phyloP scores from a whole-genome alignment of 192 early-diverging fungal species.

The Nowakowskiella sp. region DNA sequence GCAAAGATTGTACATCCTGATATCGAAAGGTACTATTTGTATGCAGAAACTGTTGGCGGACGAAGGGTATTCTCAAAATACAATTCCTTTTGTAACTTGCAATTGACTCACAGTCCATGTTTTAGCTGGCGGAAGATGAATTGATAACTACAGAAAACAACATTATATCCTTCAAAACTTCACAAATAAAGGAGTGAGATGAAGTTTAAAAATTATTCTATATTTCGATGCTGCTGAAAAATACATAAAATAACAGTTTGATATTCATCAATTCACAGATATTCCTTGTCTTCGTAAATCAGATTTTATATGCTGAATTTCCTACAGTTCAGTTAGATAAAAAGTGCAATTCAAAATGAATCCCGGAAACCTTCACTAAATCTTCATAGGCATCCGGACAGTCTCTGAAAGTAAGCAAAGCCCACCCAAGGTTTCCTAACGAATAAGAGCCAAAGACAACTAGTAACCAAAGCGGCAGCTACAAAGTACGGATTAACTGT shows the following conservation, averaged over 20 bases:
- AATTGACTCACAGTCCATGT: background rate
- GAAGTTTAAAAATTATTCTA: too few relatives aligned
- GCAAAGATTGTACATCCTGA: constrained; percentile 64
- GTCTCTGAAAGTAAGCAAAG: constrained; percentile 80
- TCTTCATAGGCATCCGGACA: constrained; percentile 84
- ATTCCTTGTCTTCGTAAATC: too few relatives aligned
- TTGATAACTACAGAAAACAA: constrained; percentile 49
- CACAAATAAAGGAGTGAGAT: too few relatives aligned
- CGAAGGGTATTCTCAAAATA: constrained; percentile 42
- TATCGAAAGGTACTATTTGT: constrained; percentile 54
- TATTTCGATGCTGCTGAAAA: too few relatives aligned
- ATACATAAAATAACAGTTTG: too few relatives aligned
- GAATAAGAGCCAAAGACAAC: constrained; percentile 87
- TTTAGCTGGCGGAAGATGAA: constrained; percentile 57
- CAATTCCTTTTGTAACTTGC: too few relatives aligned
- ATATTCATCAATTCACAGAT: too few relatives aligned
- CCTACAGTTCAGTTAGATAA: too few relatives aligned
- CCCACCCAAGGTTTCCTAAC: constrained; percentile 77
- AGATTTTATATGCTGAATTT: too few relatives aligned
- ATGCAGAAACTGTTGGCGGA: constrained; percentile 69
- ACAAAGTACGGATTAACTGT: too few relatives aligned
- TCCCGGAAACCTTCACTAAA: constrained; percentile 71
- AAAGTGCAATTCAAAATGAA: too few relatives aligned
- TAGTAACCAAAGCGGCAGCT: constrained; percentile 72
- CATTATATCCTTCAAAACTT: constrained; percentile 59